Evolutionary conservation across 2,329 filamentous ascomycete genomes (phyloP), one percentile per base, ranked within the genome.

Genomic region (Bimuria novae-zelandiae): DNA sequence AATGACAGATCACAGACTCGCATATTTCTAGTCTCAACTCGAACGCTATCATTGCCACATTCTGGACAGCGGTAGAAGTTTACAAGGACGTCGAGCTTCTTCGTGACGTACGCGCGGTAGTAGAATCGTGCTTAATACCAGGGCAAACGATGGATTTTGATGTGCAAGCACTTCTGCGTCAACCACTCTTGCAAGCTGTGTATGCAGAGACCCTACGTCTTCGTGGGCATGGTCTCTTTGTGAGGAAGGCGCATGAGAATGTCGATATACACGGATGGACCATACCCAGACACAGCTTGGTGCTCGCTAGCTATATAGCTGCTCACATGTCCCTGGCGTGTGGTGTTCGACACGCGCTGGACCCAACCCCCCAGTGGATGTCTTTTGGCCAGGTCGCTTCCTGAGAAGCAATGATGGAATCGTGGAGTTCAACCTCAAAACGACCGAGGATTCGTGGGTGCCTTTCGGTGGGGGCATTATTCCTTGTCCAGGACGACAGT

Each of bases 361-460:
- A 57, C 16, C 30, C 30, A 17, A 33, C 52, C 4, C 62, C 72
- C 43, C 64, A 64, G 47, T 75, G 1, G 56, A 72, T 27, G 42
- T 49, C 0, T 75, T 71, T 54, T 75, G 72, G 71, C 63, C 67
- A 4, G 72, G 73, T 42, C 57, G 73, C n/a, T 76, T 75, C 51
- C 42, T 51, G n/a, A n/a, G n/a, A 21, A 6, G 11, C 3, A 42
- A 53, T 23, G 42, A 47, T 12, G 47, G 51, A 21, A 39, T 6
- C 10, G 4, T 21, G 14, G 17, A 27, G 19, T 42, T 42, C 22
- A 25, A 7, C 14, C 4, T 7, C 4, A 42, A 42, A 42, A 7
- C 4, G 19, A 12, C 14, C 3, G 39, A 42, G 3, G 39, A 21
- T 8, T 25, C 39, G 14, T 42, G 39, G 39, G 4, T 27, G 7